Evolutionary conservation across 441 rosid species (phyloP), one percentile per base, ranked within the genome.

Genomic region (Kokia cookei): DNA sequence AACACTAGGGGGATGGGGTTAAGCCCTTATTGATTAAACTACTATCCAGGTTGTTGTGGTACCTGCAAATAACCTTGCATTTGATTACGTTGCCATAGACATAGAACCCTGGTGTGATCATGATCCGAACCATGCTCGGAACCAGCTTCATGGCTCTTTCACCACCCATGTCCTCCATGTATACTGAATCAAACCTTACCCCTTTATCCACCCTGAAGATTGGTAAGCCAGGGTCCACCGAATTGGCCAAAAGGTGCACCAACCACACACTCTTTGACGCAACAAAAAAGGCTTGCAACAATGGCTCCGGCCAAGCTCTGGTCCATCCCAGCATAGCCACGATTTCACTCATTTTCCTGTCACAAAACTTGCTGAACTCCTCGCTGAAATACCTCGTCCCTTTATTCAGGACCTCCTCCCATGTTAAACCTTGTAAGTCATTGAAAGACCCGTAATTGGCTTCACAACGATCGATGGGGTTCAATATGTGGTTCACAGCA

Each of bases 81-180:
- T 93, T 91, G 79, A 96, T 83, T 82, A 88, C 94, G 68, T 86
- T 89, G 62, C 89, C 89, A 75, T 85, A 90, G 43, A 96, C 97
- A 72, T 93, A 92, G 79, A 96, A 96, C 70, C 99, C 99, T 0
- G 99, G 98, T 15, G 93, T 86, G n/a, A 88, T 90, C 99, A 96
- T 92, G 73, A 89, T 83, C 77, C 94, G 80, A 73, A 93, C 93
- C 82, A 75, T 54, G 65, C 77, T 50, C 15, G 91, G 93, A 22
- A 79, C 83, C 82, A 92, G 51, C 69, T 84, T 82, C 81, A 79
- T 81, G 6, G 85, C 90, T 72, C 88, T 81, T 58, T 92, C 94
- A 3, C 90, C 91, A 40, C 93, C 94, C 77, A 85, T 81, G 71
- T 91, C 97, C 67, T 96, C 99, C 99, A 93, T 96, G 82, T 93